Base-by-base conservation (phyloP, 306 rosid species). In the Parietaria judaica region DNA sequence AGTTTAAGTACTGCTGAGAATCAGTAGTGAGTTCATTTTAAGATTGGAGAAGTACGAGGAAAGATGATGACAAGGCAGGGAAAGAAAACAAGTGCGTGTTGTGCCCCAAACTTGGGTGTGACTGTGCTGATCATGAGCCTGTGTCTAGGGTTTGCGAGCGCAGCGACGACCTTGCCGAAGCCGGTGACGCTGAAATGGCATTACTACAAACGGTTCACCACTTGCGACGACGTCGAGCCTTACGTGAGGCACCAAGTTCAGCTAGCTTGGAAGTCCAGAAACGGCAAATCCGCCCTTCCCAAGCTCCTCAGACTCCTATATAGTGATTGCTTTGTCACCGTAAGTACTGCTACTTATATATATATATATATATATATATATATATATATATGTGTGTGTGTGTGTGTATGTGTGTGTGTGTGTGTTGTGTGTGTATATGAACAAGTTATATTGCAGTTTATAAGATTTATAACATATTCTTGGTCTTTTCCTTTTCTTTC, bases 261-360 rank as follows among this genome's bases (percentile, higher is more conserved):
- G 6, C 0, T 59, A 35, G 6, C 56, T 7, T 87, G 83, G 81
- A 0, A 68, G 0, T 5, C 45, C 45, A 41, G 45, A 8, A 11
- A 58, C 0, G 95, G 87, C 73, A 83, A 59, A 5, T 74, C 63
- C 83, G 74, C 87, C 65, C 61, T 86, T 1, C 65, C 97, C 5
- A 74, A 81, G 77, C 83, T 90, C 70, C 85, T 81, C 12, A 86
- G 86, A 23, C 53, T 90, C 84, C 72, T 74, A 66, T 90, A 70
- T 52, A 44, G 94, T 0, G 96, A 90, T 61, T 90, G 97, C 76
- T 82, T 87, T 16, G 74, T 82, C 50, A 79, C 71, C 6, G 92
- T 85, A 83, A 37, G 85, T 75, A 55, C 5, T 75, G 55, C 5
- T 54, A 2, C 17, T 4, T 54, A 15, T 9, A 5, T 17, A 6